Evolutionary conservation across 1,139 yeast genomes (phyloP).

Genomic region (Taphrina communis): DNA sequence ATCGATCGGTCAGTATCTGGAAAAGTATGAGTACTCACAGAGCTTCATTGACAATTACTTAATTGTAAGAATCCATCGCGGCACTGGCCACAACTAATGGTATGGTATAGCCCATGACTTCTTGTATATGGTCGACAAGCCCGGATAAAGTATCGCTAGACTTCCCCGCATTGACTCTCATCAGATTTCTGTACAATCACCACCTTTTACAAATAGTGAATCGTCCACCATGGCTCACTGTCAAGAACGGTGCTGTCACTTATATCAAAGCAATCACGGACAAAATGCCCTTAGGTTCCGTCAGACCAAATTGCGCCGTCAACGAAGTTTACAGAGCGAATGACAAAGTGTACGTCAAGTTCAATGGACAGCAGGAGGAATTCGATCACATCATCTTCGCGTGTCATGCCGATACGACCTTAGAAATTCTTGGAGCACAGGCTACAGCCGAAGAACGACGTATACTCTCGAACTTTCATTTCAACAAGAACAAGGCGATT

Average conservation of each 20-base stretch:
- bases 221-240: slow-evolving; percentile 39
- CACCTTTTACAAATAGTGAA: slow-evolving; percentile 35
- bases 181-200: slow-evolving; percentile 38
- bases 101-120: slow-evolving; percentile 32
- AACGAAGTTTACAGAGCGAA: slow-evolving; percentile 38
- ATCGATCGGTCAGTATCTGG: slow-evolving; percentile 33
- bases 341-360: slow-evolving; percentile 31
- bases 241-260: slow-evolving; percentile 29
- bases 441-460: slow-evolving; percentile 28
- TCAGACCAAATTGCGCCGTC: slow-evolving; percentile 21
- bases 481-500: slow-evolving; percentile 34
- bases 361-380: slow-evolving; percentile 30
- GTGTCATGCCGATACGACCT: slow-evolving; percentile 37
- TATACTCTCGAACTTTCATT: slow-evolving; percentile 19
- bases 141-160: slow-evolving; percentile 39
- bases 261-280: slow-evolving; percentile 34
- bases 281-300: slow-evolving; percentile 39
- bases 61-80: slow-evolving; percentile 10
- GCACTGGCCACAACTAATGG: neutral
- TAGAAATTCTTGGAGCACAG: slow-evolving; percentile 22
- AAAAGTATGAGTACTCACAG: slow-evolving; percentile 25
- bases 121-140: slow-evolving; percentile 37
- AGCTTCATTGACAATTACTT: slow-evolving; percentile 37
- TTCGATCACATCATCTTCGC: slow-evolving; percentile 40
- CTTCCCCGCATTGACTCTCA: slow-evolving; percentile 35